Evolutionary conservation across 768 basidiomycete genomes (phyloP).

Genomic region (Pholiota conissans): DNA sequence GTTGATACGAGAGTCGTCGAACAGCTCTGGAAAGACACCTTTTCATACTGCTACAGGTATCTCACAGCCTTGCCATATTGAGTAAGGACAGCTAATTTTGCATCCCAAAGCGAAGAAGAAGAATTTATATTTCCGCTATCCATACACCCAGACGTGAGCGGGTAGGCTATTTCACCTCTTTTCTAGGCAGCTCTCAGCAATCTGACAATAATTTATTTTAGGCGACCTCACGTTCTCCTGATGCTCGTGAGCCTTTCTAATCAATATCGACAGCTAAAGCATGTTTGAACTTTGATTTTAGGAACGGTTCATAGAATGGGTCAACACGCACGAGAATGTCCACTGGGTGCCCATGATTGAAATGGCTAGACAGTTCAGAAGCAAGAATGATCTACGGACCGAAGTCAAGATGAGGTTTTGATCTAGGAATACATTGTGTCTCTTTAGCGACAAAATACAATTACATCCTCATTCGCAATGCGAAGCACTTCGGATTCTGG

Average conservation of each 20-base stretch:
- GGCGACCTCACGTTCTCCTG: conserved; percentile 68
- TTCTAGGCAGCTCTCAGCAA: conserved; percentile 3
- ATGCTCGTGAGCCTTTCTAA: conserved; percentile 53
- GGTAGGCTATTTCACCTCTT: conserved; percentile 34
- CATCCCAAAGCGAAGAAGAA: conserved; percentile 48
- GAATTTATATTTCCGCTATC: conserved; percentile 73
- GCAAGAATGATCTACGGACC: conserved; percentile 43
- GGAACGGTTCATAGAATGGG: conserved; percentile 76
- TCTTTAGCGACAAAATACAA: too few relatives aligned
- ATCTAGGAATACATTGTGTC: background rate
- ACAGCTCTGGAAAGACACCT: conserved; percentile 76
- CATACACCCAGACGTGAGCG: conserved; percentile 78
- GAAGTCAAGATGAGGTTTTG: conserved; percentile 60
- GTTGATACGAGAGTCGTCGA: conserved; percentile 66
- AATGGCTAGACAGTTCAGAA: conserved; percentile 63
- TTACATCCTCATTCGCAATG: too few relatives aligned
- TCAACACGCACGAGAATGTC: conserved; percentile 67
- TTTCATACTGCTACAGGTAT: conserved; percentile 65
- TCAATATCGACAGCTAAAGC: background rate
- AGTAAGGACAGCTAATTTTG: too few relatives aligned
- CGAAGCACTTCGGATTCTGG: too few relatives aligned
- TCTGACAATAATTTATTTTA: conserved; percentile 19
- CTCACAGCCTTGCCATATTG: background rate
- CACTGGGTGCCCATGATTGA: conserved; percentile 73
- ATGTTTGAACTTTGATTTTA: conserved; percentile 14